Evolutionary conservation across 805 yeast genomes (phyloP).

Genomic region (Cyberlindnera japonica): DNA sequence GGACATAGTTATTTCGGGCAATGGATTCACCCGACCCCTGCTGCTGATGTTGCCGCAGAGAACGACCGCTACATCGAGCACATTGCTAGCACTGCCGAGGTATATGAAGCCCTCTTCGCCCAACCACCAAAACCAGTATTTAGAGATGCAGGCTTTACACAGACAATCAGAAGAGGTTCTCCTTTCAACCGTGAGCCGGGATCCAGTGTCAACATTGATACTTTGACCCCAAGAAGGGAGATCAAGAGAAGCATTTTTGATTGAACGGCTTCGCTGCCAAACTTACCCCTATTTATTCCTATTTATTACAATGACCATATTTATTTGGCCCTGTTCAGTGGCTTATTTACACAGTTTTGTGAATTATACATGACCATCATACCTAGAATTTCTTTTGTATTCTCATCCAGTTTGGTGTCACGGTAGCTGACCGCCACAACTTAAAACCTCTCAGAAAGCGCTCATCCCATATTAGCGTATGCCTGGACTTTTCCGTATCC

Average conservation of each 20-base stretch:
- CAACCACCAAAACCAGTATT: constrained; percentile 12
- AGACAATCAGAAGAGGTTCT: constrained; percentile 17
- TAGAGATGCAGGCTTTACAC: constrained; percentile 11
- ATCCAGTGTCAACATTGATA: constrained; percentile 9
- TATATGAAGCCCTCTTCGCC: constrained; percentile 13
- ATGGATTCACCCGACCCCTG: constrained; percentile 13
- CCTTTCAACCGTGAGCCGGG: constrained; percentile 20
- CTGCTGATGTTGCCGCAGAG: constrained; percentile 3
- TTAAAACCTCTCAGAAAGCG: too few relatives aligned
- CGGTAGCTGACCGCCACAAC: too few relatives aligned
- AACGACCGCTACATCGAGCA: constrained; percentile 11
- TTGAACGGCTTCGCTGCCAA: too few relatives aligned
- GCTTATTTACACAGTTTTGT: too few relatives aligned
- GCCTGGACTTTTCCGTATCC: too few relatives aligned
- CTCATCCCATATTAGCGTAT: too few relatives aligned
- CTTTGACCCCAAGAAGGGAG: constrained; percentile 19
- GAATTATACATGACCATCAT: too few relatives aligned
- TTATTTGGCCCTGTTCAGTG: too few relatives aligned
- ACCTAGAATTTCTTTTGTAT: too few relatives aligned
- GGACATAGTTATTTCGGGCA: constrained; percentile 17
- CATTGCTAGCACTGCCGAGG: constrained; percentile 9
- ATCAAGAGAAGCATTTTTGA: constrained; percentile 16
- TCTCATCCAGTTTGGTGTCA: too few relatives aligned
- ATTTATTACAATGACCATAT: constrained; percentile 4
- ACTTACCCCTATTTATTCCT: constrained; percentile 5